Evolutionary conservation across 495 filamentous ascomycete genomes (phyloP), one percentile per base, ranked within the genome.

Genomic region (Penicillium ochrochloron): DNA sequence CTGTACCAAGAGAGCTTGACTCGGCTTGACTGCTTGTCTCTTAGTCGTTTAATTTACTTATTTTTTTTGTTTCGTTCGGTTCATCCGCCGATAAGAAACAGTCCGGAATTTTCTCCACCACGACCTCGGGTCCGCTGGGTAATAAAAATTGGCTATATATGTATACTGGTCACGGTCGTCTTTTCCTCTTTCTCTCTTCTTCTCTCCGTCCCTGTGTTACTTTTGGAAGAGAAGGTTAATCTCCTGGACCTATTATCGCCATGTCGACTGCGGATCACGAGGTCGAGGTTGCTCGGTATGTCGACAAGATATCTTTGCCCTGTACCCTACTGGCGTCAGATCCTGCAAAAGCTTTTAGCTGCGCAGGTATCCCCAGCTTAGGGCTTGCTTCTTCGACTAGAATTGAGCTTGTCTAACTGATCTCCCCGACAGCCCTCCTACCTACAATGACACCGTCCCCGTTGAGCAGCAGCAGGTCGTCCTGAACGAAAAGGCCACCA

Each of bases 241-340:
- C 46, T 44, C 42, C 51, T 48, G 62, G 46, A 57, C 60, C 62
- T 35, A 44, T 59, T 66, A 62, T 59, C 60, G 37, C 57, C 62
- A 80, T 80, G 75, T 70, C 76, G 59, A 62, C 71, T 33, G 66
- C 68, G 60, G 70, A 76, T 59, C 73, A 66, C 61, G 75, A 75
- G 71, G 70, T 71, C 63, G 75, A 75, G 70, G 62, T 70, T 57
- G 62, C 74, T 65, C 71, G 69, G 78, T 81, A 73, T 68, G 78
- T 78, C 21, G 15, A 29, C 29, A 54, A 19, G 15, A 29, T 21
- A 6, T 11, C 25, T 15, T 57, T 52, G 31, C 52, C 23, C 31
- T 23, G 23, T 21, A 44, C 33, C 25, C 56, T 33, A 2, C 3
- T 21, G 6, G 29, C 53, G 15, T 39, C 33, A 19, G n/a, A 15